phyloP scores from a whole-genome alignment of 2,329 filamentous ascomycete species.

The Pseudocercospora eumusae region DNA sequence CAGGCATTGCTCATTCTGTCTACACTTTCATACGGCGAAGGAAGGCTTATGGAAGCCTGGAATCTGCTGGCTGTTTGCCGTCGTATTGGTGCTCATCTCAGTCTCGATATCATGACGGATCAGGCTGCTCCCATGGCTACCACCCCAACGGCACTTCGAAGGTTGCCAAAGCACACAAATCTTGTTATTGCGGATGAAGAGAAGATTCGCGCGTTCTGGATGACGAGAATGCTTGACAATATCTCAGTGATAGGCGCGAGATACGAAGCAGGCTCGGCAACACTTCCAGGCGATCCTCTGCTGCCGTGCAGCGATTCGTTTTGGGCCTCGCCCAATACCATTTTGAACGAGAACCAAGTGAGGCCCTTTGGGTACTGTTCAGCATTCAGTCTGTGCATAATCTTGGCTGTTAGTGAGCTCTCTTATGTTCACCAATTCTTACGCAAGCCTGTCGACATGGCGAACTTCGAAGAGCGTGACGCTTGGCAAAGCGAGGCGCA shows the following conservation, averaged over 20 bases:
- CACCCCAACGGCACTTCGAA: conserved; percentile 14
- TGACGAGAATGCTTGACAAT: conserved; percentile 42
- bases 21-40: conserved; percentile 37
- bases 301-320: conserved; percentile 36
- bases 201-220: conserved; percentile 43
- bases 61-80: conserved; percentile 41
- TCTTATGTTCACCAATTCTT: conserved; percentile 35
- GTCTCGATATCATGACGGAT: not conserved
- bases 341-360: conserved; percentile 21
- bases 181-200: conserved; percentile 42
- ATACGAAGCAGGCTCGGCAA: conserved; percentile 28
- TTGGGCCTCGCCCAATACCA: conserved; percentile 33
- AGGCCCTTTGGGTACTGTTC: conserved; percentile 27
- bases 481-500: conserved; percentile 33
- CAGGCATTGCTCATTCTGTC: conserved; percentile 40
- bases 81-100: conserved; percentile 9
- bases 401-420: conserved; percentile 34
- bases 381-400: conserved; percentile 34
- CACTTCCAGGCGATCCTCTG: conserved; percentile 32
- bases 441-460: conserved; percentile 34
- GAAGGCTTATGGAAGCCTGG: conserved; percentile 39
- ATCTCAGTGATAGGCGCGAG: conserved; percentile 39
- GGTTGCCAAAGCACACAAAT: conserved; percentile 19
- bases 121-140: conserved; percentile 7
- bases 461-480: conserved; percentile 30